Evolutionary conservation across 1,284 basidiomycete genomes (phyloP).

Genomic region (Schizophyllum amplum): DNA sequence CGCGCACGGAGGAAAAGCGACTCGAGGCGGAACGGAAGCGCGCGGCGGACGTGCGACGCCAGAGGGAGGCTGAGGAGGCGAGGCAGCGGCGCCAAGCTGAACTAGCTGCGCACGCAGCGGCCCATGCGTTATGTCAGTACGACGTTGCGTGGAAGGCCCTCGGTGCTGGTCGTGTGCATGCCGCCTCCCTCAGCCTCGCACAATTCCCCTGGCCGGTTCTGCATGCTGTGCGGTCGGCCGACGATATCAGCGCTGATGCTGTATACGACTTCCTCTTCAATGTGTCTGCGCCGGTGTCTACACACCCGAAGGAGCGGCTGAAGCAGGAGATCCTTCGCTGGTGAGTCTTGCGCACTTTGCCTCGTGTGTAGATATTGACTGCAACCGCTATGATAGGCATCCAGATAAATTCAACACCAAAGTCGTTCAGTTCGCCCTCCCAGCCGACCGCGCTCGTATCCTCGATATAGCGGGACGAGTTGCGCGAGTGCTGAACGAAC

Average conservation of each 20-base stretch:
- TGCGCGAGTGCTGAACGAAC: neutral
- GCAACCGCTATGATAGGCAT: neutral
- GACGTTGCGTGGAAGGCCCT: neutral
- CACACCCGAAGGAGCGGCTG: neutral
- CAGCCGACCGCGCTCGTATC: neutral
- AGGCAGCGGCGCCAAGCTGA: neutral
- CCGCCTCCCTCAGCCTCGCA: neutral
- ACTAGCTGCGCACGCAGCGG: neutral
- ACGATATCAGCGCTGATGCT: neutral
- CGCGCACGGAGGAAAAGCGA: neutral
- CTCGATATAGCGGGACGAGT: neutral
- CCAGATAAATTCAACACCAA: neutral
- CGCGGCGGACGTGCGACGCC: neutral
- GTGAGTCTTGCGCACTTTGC: neutral
- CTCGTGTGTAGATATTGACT: neutral
- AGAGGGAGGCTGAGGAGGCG: neutral
- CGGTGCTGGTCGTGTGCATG: neutral
- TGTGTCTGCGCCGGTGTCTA: no score
- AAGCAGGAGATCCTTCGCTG: neutral
- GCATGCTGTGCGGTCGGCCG: neutral
- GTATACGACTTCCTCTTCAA: neutral
- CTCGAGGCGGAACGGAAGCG: neutral
- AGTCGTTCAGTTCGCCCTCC: neutral
- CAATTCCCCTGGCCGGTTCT: neutral
- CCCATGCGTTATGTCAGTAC: no score